Evolutionary conservation across 345 rosid species (phyloP).

Genomic region (Eutrema yunnanense): DNA sequence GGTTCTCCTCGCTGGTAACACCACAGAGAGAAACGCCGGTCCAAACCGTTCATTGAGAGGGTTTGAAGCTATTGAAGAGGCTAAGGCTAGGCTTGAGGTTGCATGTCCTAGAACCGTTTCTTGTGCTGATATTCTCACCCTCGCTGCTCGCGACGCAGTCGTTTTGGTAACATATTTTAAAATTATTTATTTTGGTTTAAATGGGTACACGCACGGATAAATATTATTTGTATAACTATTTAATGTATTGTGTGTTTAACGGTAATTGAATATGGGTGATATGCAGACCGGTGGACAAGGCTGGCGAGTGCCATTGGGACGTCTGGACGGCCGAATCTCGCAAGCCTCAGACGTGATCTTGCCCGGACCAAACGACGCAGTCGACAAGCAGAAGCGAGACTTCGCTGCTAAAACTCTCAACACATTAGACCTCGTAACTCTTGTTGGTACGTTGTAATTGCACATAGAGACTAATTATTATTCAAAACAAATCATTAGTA

Average conservation of each 20-base stretch:
- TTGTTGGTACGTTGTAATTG: slow-evolving; percentile 33
- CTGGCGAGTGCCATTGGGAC: slow-evolving; percentile 31
- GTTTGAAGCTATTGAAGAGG: slow-evolving; percentile 36
- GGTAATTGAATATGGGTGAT: not conserved
- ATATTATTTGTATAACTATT: not conserved
- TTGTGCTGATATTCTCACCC: slow-evolving; percentile 48
- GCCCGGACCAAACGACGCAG: slow-evolving; percentile 31
- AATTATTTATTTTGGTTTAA: not conserved
- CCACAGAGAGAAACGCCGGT: slow-evolving; percentile 29
- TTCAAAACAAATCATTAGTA: too few species aligned
- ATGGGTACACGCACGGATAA: not conserved
- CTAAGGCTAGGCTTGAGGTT: slow-evolving; percentile 31
- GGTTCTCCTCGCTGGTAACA: slow-evolving; percentile 24
- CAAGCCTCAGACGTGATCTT: slow-evolving; percentile 31
- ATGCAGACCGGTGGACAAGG: slow-evolving; percentile 30
- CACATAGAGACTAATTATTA: not conserved
- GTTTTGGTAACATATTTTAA: slow-evolving; percentile 25
- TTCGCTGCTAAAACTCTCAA: slow-evolving; percentile 31
- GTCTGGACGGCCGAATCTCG: slow-evolving; percentile 27
- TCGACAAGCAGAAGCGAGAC: slow-evolving; percentile 33
- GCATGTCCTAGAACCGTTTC: slow-evolving; percentile 41
- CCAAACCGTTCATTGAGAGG: slow-evolving; percentile 33
- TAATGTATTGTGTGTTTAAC: not conserved
- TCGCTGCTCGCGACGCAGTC: slow-evolving; percentile 42
- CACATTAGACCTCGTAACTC: slow-evolving; percentile 42